phyloP scores from a whole-genome alignment of 2,329 filamentous ascomycete species.

The Neonectria hederae region DNA sequence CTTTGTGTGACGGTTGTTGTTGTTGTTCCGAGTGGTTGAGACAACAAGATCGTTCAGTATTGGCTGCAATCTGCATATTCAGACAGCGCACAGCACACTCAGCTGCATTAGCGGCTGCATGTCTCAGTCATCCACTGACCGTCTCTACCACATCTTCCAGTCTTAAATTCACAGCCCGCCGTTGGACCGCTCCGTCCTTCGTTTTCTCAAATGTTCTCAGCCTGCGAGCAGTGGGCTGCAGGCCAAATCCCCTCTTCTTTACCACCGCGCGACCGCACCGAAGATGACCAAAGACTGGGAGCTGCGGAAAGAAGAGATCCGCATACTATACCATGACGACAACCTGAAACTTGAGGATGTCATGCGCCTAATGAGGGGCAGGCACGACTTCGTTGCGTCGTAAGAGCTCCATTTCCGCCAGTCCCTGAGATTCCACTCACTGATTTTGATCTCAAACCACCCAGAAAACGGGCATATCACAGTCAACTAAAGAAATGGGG shows the following conservation, averaged over 20 bases:
- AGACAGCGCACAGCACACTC: too few relatives aligned
- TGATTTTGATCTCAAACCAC: background rate
- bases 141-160: too few relatives aligned
- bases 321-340: conserved; percentile 3
- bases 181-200: background rate
- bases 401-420: background rate
- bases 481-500: conserved; percentile 7
- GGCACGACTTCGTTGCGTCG: conserved; percentile 14
- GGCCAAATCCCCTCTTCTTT: background rate
- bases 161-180: too few relatives aligned
- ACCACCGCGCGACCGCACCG: too few relatives aligned
- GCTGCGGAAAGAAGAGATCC: background rate
- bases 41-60: too few relatives aligned
- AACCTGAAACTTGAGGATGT: conserved; percentile 2
- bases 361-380: conserved; percentile 10
- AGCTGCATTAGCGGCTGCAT: too few relatives aligned
- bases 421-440: background rate
- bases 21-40: too few relatives aligned
- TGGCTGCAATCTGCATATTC: too few relatives aligned
- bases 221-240: background rate
- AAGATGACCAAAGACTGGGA: conserved; percentile 16
- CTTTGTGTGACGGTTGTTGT: too few relatives aligned
- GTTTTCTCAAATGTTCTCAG: background rate
- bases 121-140: too few relatives aligned
- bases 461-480: background rate